These are phyloP conservation scores for Pichia thaimueangensis DNA, from an alignment of 805 yeast species.

Conservation along the genomic window DNA sequence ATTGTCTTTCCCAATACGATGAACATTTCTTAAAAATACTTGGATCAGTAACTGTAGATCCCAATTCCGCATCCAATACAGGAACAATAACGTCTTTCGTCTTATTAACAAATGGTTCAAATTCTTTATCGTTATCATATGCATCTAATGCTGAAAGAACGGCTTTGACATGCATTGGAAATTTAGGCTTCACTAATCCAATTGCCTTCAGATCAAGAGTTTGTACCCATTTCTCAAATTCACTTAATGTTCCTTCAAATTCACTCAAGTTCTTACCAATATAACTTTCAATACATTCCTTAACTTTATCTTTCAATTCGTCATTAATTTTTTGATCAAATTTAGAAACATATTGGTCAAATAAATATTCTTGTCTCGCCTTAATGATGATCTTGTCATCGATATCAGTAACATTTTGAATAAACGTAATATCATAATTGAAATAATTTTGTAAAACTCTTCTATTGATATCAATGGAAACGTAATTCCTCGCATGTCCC, in stretches of 20 bases:
- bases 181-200: constrained; percentile 64
- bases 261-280: constrained; percentile 50
- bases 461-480: constrained; percentile 87
- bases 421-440: constrained; percentile 80
- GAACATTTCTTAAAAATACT: constrained; percentile 75
- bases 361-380: constrained; percentile 84
- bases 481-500: constrained; percentile 99
- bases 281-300: constrained; percentile 42
- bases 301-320: constrained; percentile 34
- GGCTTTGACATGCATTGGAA: constrained; percentile 77
- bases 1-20: constrained; percentile 83
- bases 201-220: constrained; percentile 44
- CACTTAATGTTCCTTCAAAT: constrained; percentile 18
- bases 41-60: constrained; percentile 78
- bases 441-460: constrained; percentile 85
- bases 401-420: constrained; percentile 97
- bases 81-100: constrained; percentile 78
- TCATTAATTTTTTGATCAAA: constrained; percentile 26
- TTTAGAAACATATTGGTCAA: constrained; percentile 47
- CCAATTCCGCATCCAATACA: constrained; percentile 61
- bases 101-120: constrained; percentile 36
- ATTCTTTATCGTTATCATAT: constrained; percentile 13
- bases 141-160: constrained; percentile 39
- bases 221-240: constrained; percentile 46
- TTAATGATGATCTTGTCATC: constrained; percentile 95